Evolutionary conservation across 1,284 basidiomycete species (phyloP).

Genomic region (Ustilago loliicola): DNA sequence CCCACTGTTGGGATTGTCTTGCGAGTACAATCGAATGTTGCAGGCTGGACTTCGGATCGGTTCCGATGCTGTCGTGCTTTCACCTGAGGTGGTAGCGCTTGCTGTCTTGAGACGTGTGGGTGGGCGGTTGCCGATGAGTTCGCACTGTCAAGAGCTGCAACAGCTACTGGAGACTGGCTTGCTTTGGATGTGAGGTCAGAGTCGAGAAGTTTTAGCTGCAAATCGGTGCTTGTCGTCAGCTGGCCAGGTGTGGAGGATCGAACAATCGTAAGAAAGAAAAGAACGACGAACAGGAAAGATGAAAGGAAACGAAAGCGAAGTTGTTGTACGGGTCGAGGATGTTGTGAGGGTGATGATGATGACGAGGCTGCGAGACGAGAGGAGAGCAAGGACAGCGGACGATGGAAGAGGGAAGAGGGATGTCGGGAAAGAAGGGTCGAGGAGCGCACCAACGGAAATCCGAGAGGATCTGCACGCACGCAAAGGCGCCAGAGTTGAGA

Average conservation of each 20-base stretch:
- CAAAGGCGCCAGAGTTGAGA: not conserved
- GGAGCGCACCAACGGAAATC: conserved; percentile 6
- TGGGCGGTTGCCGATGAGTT: not conserved
- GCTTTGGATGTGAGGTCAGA: not conserved
- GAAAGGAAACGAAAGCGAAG: not conserved
- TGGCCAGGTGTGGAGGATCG: not conserved
- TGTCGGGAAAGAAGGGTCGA: not conserved
- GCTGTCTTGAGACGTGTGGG: not conserved
- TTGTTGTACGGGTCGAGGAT: not conserved
- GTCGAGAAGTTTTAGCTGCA: not conserved
- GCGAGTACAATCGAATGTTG: not conserved
- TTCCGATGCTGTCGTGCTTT: not conserved
- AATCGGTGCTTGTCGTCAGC: not conserved
- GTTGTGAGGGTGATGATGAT: not conserved
- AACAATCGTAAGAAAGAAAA: not conserved
- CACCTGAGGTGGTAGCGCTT: not conserved
- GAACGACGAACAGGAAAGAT: not conserved
- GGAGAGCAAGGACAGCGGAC: not conserved
- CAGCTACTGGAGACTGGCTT: not conserved
- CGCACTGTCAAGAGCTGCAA: not conserved
- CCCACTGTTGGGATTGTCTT: not conserved
- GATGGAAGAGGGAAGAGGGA: conserved; percentile 1
- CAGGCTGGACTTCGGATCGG: not conserved
- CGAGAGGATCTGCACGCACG: conserved; percentile 7
- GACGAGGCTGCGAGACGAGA: not conserved